phyloP scores from a whole-genome alignment of 1,284 basidiomycete genomes.

The Melampsora medusae region DNA sequence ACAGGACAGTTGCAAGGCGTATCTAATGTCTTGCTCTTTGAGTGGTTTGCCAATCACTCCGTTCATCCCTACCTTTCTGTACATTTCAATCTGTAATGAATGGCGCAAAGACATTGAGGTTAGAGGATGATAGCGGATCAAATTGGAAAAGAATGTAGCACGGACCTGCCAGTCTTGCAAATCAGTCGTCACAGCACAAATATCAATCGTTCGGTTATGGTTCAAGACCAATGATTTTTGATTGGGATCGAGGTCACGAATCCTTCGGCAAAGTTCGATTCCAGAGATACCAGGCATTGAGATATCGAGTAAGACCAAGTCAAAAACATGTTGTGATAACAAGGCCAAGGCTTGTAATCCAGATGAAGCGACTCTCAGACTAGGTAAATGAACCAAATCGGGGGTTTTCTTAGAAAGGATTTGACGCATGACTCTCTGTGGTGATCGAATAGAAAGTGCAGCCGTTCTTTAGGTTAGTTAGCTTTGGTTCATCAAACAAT shows the following conservation, averaged over 20 bases:
- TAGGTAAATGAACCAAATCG: constrained; percentile 11
- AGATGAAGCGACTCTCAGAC: constrained; percentile 6
- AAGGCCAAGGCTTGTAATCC: constrained; percentile 20
- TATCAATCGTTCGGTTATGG: constrained; percentile 7
- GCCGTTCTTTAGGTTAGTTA: background rate
- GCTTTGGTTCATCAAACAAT: background rate
- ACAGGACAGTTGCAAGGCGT: constrained; percentile 11
- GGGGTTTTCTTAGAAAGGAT: constrained; percentile 21
- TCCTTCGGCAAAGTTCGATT: constrained; percentile 17
- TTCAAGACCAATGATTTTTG: background rate
- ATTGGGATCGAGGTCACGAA: background rate
- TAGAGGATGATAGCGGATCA: background rate
- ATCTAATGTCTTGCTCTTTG: constrained; percentile 23
- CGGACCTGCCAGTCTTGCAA: constrained; percentile 37
- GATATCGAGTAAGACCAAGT: constrained; percentile 38
- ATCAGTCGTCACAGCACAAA: constrained; percentile 41
- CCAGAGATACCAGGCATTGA: constrained; percentile 30
- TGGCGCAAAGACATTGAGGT: background rate
- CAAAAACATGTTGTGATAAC: background rate
- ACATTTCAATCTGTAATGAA: constrained; percentile 19
- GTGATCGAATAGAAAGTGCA: background rate
- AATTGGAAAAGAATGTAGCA: background rate
- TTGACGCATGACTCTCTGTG: constrained; percentile 30
- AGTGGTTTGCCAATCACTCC: constrained; percentile 40
- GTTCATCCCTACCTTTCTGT: constrained; percentile 18